Percentiles rank a stretch among this genome's conserved stretches.
These are phyloP conservation scores for Daldinia vernicosa DNA, from an alignment of 495 filamentous ascomycete species.

Conservation along the genomic window DNA sequence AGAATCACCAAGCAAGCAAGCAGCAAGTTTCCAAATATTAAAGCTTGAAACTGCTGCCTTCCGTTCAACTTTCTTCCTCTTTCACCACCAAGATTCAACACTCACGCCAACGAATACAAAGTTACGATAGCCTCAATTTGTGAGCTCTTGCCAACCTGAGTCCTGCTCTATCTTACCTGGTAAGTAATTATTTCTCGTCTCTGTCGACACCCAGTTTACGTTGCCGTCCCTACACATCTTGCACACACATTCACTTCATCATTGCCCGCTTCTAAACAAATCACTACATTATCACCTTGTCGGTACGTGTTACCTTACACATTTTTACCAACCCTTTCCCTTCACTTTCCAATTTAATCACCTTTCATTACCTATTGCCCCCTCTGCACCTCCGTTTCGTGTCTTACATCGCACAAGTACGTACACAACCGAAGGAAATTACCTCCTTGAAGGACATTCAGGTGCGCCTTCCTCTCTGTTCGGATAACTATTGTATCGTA, in stretches of 20 bases:
- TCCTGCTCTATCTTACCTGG: neutral
- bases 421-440: constrained; percentile 35
- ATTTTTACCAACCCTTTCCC: neutral
- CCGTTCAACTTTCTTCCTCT: constrained; percentile 1
- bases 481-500: constrained; percentile 11
- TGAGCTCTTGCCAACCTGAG: neutral
- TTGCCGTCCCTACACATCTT: neutral
- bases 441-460: constrained; percentile 19
- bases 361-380: constrained; percentile 5
- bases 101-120: neutral
- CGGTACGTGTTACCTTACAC: constrained; percentile 3
- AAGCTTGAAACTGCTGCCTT: constrained; percentile 10
- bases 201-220: neutral
- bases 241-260: neutral
- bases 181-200: constrained; percentile 7
- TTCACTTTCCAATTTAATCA: constrained; percentile 4
- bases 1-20: constrained; percentile 3
- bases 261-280: neutral
- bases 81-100: constrained; percentile 7
- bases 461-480: constrained; percentile 21
- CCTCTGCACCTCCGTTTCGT: constrained; percentile 29
- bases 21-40: neutral
- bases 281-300: constrained; percentile 1
- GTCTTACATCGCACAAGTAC: constrained; percentile 40
- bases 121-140: neutral